Evolutionary conservation across 169 alveolate species (phyloP).

Genomic region (Babesia divergens): DNA sequence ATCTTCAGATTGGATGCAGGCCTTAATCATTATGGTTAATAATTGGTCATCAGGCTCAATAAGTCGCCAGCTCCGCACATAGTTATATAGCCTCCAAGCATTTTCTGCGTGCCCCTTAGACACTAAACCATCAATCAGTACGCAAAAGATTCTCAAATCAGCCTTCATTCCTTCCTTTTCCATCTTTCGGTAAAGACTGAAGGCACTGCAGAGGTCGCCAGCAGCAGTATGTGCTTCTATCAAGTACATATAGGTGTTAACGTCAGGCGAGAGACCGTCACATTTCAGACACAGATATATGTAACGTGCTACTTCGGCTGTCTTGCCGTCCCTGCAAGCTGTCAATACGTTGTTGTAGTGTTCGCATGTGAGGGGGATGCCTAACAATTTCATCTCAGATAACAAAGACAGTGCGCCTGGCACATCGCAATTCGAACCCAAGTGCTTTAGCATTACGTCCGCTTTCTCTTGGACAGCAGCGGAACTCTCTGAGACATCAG

Average conservation of each 20-base stretch:
- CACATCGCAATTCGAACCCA: not conserved
- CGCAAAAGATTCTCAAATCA: conserved; percentile 74
- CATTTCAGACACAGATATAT: conserved; percentile 75
- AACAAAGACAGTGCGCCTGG: not conserved
- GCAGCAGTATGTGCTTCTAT: conserved; percentile 72
- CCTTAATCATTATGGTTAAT: conserved; percentile 82
- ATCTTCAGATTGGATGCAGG: conserved; percentile 64
- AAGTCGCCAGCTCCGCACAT: conserved; percentile 76
- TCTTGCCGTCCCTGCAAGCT: conserved; percentile 44
- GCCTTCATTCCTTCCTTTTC: conserved; percentile 72
- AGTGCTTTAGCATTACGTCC: not conserved
- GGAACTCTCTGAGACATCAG: no score
- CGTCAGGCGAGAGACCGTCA: conserved; percentile 71
- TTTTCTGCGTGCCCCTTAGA: conserved; percentile 41
- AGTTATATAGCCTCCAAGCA: conserved; percentile 80
- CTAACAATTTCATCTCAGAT: conserved; percentile 1
- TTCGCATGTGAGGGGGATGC: conserved; percentile 48
- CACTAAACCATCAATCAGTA: conserved; percentile 77
- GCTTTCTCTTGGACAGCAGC: no score
- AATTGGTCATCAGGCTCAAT: conserved; percentile 81
- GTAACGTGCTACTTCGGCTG: conserved; percentile 69
- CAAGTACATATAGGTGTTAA: conserved; percentile 72
- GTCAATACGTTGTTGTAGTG: conserved; percentile 67
- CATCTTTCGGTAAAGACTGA: conserved; percentile 76
- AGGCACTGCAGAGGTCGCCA: conserved; percentile 72